Percentiles rank a stretch among this genome's conserved stretches.
phyloP scores from a whole-genome alignment of 2,329 filamentous ascomycete species.

The Epichloe hybrida region DNA sequence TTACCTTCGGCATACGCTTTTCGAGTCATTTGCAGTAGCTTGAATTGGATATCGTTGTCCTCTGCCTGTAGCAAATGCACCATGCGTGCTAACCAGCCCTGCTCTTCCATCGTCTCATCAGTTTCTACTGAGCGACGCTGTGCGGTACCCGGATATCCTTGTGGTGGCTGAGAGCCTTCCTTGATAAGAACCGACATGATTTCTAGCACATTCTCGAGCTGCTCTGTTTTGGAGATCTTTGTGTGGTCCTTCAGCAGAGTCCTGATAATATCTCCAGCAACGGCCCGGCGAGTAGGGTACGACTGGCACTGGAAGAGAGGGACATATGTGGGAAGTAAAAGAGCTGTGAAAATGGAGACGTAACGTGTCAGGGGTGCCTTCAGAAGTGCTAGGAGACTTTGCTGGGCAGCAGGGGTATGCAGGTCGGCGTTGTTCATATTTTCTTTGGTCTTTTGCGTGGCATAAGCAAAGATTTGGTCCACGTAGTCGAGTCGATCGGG shows the following conservation, averaged over 20 bases:
- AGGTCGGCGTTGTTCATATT: slow-evolving; percentile 92
- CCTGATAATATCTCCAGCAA: slow-evolving; percentile 77
- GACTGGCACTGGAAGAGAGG: slow-evolving; percentile 83
- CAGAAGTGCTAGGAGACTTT: slow-evolving; percentile 79
- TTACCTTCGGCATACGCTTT: slow-evolving; percentile 86
- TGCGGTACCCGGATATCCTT: slow-evolving; percentile 69
- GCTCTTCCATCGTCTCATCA: slow-evolving; percentile 94
- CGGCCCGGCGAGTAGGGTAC: slow-evolving; percentile 79
- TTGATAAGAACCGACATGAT: slow-evolving; percentile 85
- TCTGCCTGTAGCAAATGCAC: slow-evolving; percentile 74
- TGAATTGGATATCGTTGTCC: slow-evolving; percentile 88
- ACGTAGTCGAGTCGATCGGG: slow-evolving; percentile 87
- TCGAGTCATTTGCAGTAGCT: slow-evolving; percentile 74
- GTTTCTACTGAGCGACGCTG: slow-evolving; percentile 71
- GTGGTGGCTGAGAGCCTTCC: slow-evolving; percentile 74
- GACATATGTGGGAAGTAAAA: slow-evolving; percentile 84
- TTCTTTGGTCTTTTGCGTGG: slow-evolving; percentile 72
- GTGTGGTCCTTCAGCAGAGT: slow-evolving; percentile 75
- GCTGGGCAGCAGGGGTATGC: slow-evolving; percentile 75
- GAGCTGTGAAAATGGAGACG: slow-evolving; percentile 86
- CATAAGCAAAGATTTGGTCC: slow-evolving; percentile 84
- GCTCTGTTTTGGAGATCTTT: slow-evolving; percentile 59
- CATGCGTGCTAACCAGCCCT: slow-evolving; percentile 89
- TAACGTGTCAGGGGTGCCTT: slow-evolving; percentile 84
- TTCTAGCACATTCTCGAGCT: slow-evolving; percentile 80